Base-by-base conservation (phyloP, 768 basidiomycete species). In the Phallus indusiatus region DNA sequence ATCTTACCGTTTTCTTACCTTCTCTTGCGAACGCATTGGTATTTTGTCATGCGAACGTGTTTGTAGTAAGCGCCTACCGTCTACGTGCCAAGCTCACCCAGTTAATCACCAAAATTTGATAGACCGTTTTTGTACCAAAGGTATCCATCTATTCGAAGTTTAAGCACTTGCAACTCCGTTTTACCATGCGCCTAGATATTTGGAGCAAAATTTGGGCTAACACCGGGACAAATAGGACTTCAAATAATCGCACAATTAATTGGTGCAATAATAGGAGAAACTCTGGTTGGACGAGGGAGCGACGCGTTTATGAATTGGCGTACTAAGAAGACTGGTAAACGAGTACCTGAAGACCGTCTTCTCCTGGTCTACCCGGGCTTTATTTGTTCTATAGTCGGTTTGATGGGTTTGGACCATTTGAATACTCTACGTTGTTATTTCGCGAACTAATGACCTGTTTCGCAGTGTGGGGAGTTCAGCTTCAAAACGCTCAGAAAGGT, bases 191-290 rank as follows among this genome's bases (percentile, higher is more conserved):
- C 10, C 12, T 47, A 62, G 61, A 52, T 66, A 0, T 59, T 67
- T 8, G 65, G 67, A 0, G 37, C 47, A 16, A 64, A 64, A 21
- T 64, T 60, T 48, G 22, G 20, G 14, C 58, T 67, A 42, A 63
- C 60, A 18, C 20, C 64, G 1, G 66, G 64, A 17, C 63, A 64
- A 22, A 54, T 60, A 17, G 67, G 67, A 5, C 53, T 66, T 1
- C 65, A 67, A 47, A 65, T 67, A 52, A 53, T 65, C 48, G 62
- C 61, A 0, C 60, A 59, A 8, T 48, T 65, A 18, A 47, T 67
- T 49, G 67, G 67, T 0, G 64, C 63, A 7, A 22, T 64, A 16
- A 22, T 66, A 1, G 67, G 67, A 16, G 67, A 67, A 46, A 47
- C 54, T 16, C n/a, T 67, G 47, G 67, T 65, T 12, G 67, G 67